A percentile compares a stretch with the other conserved stretches of the same genome.
These are phyloP conservation scores for Phytophthora syringae DNA, from an alignment of 352 stramenopile species.

Conservation along the genomic window DNA sequence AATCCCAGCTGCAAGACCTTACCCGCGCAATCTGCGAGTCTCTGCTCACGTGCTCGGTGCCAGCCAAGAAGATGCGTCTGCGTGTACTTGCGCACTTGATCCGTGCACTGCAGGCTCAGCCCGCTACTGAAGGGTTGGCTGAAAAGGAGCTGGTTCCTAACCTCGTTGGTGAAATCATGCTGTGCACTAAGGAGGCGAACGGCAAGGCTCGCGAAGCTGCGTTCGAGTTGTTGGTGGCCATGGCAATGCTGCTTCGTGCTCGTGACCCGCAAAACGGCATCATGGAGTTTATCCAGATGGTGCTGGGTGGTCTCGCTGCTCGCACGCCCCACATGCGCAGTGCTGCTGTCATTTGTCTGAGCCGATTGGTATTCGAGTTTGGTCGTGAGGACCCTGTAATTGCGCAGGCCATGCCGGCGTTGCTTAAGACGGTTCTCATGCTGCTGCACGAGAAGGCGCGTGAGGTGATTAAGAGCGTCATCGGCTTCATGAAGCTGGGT, in stretches of 20 bases:
- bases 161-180: conserved; percentile 95
- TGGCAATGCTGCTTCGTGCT: conserved; percentile 75
- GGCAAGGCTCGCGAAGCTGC: conserved; percentile 91
- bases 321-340: conserved; percentile 96
- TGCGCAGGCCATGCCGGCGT: conserved; percentile 78
- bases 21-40: conserved; percentile 94
- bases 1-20: conserved; percentile 91
- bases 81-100: conserved; percentile 90
- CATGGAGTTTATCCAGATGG: conserved; percentile 92
- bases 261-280: conserved; percentile 77
- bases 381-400: conserved; percentile 76
- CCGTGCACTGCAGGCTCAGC: conserved; percentile 74
- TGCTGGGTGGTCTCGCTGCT: conserved; percentile 92
- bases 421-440: conserved; percentile 94
- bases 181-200: conserved; percentile 98
- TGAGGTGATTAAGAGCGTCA: conserved; percentile 96
- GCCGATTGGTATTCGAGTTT: conserved; percentile 96
- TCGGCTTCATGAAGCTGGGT: conserved; percentile 96
- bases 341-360: conserved; percentile 94
- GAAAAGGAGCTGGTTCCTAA: conserved; percentile 87
- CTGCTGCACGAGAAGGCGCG: conserved; percentile 93
- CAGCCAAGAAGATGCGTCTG: conserved; percentile 95
- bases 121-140: conserved; percentile 51
- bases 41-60: conserved; percentile 94
- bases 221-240: conserved; percentile 86